Percentiles rank a stretch among this genome's conserved stretches.
Conservation (phyloP, 176 grass and related monocot genomes). For the Bolboschoenus planiculmis region DNA sequence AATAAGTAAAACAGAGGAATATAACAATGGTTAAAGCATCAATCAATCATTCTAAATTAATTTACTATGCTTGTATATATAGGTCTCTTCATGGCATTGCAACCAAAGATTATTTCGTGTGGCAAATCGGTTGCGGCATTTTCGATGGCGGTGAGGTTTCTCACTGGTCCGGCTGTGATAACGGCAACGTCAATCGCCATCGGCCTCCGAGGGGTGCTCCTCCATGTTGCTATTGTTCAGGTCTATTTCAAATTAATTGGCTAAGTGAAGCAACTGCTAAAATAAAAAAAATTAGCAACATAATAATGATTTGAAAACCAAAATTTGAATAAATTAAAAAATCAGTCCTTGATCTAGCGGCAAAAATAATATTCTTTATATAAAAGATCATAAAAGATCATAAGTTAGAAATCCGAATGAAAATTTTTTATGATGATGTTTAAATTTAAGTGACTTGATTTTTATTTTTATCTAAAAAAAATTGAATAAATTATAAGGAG, state of each 20-base stretch:
- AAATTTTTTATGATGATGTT: too few species aligned
- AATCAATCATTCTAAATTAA: not conserved
- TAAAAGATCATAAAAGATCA: too few species aligned
- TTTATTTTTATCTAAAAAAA: too few species aligned
- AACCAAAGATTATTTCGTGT: conserved; percentile 87
- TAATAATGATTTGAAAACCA: too few species aligned
- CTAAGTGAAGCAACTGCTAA: not conserved
- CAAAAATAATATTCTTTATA: too few species aligned
- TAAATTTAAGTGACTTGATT: too few species aligned
- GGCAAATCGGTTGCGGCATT: conserved; percentile 80
- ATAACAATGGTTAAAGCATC: not conserved
- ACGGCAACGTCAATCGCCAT: conserved; percentile 65
- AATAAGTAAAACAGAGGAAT: not conserved
- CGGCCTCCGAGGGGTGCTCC: conserved; percentile 68
- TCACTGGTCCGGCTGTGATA: conserved; percentile 77
- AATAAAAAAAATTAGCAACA: not conserved
- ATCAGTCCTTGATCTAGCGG: too few species aligned
- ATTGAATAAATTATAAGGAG: not conserved
- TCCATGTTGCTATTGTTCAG: conserved; percentile 95
- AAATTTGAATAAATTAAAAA: too few species aligned
- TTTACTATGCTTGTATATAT: conserved; percentile 12
- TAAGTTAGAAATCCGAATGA: too few species aligned
- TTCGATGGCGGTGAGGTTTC: conserved; percentile 86
- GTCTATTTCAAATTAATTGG: conserved; percentile 14
- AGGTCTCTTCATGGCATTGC: conserved; percentile 97